Conservation (phyloP, 345 rosid species). For the Hibiscus mutabilis region DNA sequence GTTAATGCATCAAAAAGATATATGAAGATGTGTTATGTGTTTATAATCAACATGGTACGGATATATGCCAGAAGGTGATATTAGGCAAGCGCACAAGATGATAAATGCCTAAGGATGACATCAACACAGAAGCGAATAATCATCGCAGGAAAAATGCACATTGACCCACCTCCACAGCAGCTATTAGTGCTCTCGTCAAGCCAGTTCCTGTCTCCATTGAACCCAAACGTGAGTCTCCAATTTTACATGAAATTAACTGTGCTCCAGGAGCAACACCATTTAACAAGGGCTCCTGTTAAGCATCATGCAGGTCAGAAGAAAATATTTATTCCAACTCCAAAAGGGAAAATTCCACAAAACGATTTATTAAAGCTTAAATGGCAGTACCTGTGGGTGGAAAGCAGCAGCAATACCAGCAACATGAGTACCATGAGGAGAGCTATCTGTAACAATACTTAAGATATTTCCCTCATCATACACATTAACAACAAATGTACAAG, state of each 20-base stretch:
- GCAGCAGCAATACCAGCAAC: constrained; percentile 98
- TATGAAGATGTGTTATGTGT: background rate
- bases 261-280: constrained; percentile 99
- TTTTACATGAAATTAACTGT: constrained; percentile 92
- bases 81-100: too few species aligned
- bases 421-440: too few species aligned
- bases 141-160: constrained; percentile 2
- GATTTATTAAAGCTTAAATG: background rate
- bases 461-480: too few species aligned
- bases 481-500: too few species aligned
- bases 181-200: constrained; percentile 79
- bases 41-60: background rate
- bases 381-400: constrained; percentile 80
- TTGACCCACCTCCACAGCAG: constrained; percentile 73
- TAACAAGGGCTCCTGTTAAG: constrained; percentile 75
- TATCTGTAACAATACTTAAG: too few species aligned
- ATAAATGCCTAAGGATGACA: background rate
- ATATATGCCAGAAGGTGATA: background rate
- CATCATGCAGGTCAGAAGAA: constrained; percentile 11
- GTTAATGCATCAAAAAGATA: background rate
- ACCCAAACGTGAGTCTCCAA: constrained; percentile 89
- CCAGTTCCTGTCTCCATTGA: constrained; percentile 99
- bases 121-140: constrained; percentile 1
- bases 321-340: background rate
- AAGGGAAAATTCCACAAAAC: constrained; percentile 10